A percentile compares a stretch with the other conserved stretches of the same genome.
Evolutionary conservation across 1,139 yeast species (phyloP).

Genomic region (Arxiozyma telluris): DNA sequence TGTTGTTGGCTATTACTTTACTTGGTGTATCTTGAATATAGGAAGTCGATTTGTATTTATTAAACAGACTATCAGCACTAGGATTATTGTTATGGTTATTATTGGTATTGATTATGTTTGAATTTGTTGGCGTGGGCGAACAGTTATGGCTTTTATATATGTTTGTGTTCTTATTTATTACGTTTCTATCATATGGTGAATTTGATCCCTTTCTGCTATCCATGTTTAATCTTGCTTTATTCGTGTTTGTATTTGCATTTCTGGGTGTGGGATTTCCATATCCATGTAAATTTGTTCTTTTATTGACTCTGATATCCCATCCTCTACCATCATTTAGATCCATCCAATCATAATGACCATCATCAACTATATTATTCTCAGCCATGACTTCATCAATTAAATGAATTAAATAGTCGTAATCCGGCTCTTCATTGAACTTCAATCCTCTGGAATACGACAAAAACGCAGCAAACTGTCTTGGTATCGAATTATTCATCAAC

Average conservation of each 20-base stretch:
- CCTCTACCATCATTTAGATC: slow-evolving; percentile 86
- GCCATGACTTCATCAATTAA: slow-evolving; percentile 67
- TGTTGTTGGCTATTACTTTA: too few relatives aligned
- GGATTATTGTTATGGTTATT: slow-evolving; percentile 11
- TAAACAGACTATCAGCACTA: slow-evolving; percentile 3
- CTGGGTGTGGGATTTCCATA: slow-evolving; percentile 36
- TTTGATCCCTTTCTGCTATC: background rate
- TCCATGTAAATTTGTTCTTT: slow-evolving; percentile 85
- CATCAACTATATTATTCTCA: slow-evolving; percentile 40
- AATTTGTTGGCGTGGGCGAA: background rate
- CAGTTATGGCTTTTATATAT: background rate
- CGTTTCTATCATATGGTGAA: background rate
- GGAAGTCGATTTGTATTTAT: slow-evolving; percentile 7
- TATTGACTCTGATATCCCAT: slow-evolving; percentile 76
- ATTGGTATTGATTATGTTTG: background rate
- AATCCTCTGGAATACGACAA: slow-evolving; percentile 85
- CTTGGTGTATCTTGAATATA: slow-evolving; percentile 15
- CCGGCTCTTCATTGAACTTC: slow-evolving; percentile 94
- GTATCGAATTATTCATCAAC: slow-evolving; percentile 38
- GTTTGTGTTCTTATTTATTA: background rate
- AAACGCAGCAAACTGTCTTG: slow-evolving; percentile 81
- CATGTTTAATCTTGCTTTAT: background rate
- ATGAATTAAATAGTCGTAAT: slow-evolving; percentile 81
- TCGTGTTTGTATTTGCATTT: background rate
- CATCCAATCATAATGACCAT: slow-evolving; percentile 93